Evolutionary conservation across 352 stramenopile genomes (phyloP).

Genomic region (Lagenidium giganteum): DNA sequence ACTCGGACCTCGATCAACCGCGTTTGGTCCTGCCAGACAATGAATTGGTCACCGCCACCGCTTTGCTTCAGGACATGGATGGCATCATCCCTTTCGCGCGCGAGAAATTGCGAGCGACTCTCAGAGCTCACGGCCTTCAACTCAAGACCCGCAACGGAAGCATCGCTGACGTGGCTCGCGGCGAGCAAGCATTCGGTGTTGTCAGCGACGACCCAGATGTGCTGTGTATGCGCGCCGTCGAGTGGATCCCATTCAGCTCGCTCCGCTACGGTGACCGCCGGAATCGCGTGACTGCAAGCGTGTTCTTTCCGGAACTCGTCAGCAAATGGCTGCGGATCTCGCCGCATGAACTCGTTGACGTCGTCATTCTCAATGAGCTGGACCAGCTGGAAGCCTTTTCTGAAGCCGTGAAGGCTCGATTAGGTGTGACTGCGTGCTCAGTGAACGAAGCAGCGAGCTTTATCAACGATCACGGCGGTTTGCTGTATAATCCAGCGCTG

Average conservation of each 20-base stretch:
- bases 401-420: no score
- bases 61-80: slow-evolving; percentile 59
- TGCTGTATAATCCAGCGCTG: slow-evolving; percentile 48
- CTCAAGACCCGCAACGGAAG: slow-evolving; percentile 49
- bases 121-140: slow-evolving; percentile 39
- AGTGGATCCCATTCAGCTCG: slow-evolving; percentile 77
- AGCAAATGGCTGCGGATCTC: slow-evolving; percentile 50
- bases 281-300: slow-evolving; percentile 37
- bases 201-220: slow-evolving; percentile 88
- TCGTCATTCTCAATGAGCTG: no score
- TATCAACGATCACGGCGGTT: no score
- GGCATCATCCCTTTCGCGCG: slow-evolving; percentile 68
- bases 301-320: slow-evolving; percentile 70
- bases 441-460: no score
- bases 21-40: no score
- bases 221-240: slow-evolving; percentile 70
- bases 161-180: slow-evolving; percentile 77
- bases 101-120: slow-evolving; percentile 55
- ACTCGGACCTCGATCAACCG: no score
- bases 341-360: slow-evolving; percentile 73
- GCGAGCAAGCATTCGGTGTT: slow-evolving; percentile 51
- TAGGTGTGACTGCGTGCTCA: no score
- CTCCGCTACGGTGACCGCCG: slow-evolving; percentile 23
- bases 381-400: no score
- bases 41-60: no score